These are phyloP conservation scores for Metschnikowia drakensbergensis DNA, from an alignment of 805 yeast species.

Conservation along the genomic window DNA sequence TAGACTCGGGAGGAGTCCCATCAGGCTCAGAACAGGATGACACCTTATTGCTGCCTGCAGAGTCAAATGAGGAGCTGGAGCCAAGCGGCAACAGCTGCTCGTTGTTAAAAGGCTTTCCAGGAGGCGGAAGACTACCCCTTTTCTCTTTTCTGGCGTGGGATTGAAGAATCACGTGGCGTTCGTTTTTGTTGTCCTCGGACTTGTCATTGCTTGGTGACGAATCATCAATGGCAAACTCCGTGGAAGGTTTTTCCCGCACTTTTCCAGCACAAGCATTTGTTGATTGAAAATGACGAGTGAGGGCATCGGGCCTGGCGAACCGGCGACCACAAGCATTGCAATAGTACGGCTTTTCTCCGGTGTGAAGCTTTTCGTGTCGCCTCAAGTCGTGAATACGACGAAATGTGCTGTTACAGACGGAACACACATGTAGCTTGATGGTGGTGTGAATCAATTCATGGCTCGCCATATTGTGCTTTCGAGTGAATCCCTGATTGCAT, in stretches of 20 bases:
- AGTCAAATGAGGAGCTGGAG: slow-evolving; percentile 7
- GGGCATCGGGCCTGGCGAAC: slow-evolving; percentile 75
- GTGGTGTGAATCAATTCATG: slow-evolving; percentile 67
- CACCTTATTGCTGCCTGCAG: slow-evolving; percentile 6
- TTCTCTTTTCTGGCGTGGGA: not conserved
- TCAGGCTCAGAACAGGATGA: slow-evolving; percentile 4
- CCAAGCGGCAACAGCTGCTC: slow-evolving; percentile 16
- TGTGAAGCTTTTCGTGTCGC: slow-evolving; percentile 70
- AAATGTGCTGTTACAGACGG: slow-evolving; percentile 57
- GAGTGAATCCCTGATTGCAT: slow-evolving; percentile 62
- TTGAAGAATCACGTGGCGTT: not conserved
- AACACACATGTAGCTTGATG: slow-evolving; percentile 60
- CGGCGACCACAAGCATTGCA: slow-evolving; percentile 59
- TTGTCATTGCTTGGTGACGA: slow-evolving; percentile 5
- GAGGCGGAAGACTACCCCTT: slow-evolving; percentile 1
- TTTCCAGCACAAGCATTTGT: slow-evolving; percentile 32
- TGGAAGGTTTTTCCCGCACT: slow-evolving; percentile 1
- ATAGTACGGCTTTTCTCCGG: slow-evolving; percentile 67
- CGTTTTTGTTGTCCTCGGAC: not conserved
- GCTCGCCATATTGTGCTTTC: slow-evolving; percentile 71
- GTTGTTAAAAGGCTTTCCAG: slow-evolving; percentile 7
- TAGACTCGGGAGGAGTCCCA: slow-evolving; percentile 1
- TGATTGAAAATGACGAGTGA: slow-evolving; percentile 59
- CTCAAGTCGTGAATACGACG: slow-evolving; percentile 73
- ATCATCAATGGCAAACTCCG: not conserved